A percentile compares a stretch with the other conserved stretches of the same genome.
phyloP scores from a whole-genome alignment of 2,329 filamentous ascomycete species.

The Ceratocystis alfenasii region DNA sequence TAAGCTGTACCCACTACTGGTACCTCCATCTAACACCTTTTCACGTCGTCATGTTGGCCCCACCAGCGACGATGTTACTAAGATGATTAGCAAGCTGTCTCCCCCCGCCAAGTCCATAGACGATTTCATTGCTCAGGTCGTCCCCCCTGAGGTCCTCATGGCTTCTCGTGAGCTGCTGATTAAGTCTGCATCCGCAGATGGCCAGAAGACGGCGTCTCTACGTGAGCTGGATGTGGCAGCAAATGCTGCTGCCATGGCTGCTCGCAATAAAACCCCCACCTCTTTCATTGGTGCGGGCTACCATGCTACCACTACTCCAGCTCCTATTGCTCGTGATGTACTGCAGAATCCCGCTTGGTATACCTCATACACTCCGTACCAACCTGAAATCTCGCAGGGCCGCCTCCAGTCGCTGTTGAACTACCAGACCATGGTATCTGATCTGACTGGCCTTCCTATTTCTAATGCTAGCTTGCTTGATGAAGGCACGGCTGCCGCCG shows the following conservation, averaged over 20 bases:
- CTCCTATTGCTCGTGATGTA: slow-evolving; percentile 86
- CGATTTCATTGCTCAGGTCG: slow-evolving; percentile 71
- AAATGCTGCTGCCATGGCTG: slow-evolving; percentile 29
- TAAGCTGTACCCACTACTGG: slow-evolving; percentile 20
- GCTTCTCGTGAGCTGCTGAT: slow-evolving; percentile 18
- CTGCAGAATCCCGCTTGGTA: slow-evolving; percentile 94
- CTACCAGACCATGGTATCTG: slow-evolving; percentile 85
- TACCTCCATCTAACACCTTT: slow-evolving; percentile 36
- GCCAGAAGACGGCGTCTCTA: slow-evolving; percentile 28
- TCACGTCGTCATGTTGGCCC: slow-evolving; percentile 79
- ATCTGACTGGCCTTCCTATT: slow-evolving; percentile 75
- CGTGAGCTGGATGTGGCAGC: slow-evolving; percentile 50
- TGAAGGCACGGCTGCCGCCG: slow-evolving; percentile 82
- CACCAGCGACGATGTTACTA: slow-evolving; percentile 51
- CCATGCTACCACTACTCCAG: slow-evolving; percentile 71
- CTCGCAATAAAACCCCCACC: slow-evolving; percentile 34
- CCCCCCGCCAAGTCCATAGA: slow-evolving; percentile 64
- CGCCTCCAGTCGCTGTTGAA: slow-evolving; percentile 85
- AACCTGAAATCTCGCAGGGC: slow-evolving; percentile 93
- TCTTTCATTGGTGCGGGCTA: slow-evolving; percentile 83
- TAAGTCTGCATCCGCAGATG: background rate
- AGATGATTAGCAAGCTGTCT: slow-evolving; percentile 71
- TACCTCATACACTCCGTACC: slow-evolving; percentile 94
- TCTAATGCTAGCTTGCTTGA: slow-evolving; percentile 86
- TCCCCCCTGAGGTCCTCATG: slow-evolving; percentile 62